Evolutionary conservation across 805 yeast species (phyloP).

Genomic region (Metschnikowia drakensbergensis): DNA sequence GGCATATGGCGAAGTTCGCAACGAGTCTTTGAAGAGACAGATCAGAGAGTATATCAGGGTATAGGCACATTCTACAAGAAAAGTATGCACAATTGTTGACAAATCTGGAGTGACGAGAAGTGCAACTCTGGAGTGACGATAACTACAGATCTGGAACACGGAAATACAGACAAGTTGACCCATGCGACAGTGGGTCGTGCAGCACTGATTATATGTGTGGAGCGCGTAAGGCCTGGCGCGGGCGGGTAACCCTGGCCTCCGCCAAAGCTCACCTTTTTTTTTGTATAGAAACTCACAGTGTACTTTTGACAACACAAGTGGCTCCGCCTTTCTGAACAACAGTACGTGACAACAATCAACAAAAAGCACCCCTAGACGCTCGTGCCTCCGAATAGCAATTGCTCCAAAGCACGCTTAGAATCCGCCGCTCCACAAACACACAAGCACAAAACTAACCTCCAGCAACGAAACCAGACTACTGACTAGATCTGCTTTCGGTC

Average conservation of each 20-base stretch:
- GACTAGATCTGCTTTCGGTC: constrained; percentile 32
- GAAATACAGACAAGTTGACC: no score
- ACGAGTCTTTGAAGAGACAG: constrained; percentile 16
- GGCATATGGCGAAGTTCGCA: constrained; percentile 23
- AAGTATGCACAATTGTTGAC: no score
- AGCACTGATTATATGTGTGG: no score
- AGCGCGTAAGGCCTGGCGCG: neutral
- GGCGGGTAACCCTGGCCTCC: constrained; percentile 16
- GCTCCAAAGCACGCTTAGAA: neutral
- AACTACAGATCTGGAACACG: no score
- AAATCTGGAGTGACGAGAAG: no score
- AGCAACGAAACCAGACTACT: constrained; percentile 31
- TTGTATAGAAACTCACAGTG: constrained; percentile 4
- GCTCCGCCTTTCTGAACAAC: constrained; percentile 5
- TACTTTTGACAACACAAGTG: constrained; percentile 7
- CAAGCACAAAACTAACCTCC: neutral
- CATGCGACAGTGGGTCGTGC: no score
- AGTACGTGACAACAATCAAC: neutral
- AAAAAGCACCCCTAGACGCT: neutral
- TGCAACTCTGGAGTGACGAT: no score
- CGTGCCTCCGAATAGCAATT: neutral
- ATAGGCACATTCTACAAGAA: neutral
- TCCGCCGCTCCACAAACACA: neutral
- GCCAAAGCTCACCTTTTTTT: constrained; percentile 13
- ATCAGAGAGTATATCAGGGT: constrained; percentile 15